Percentiles rank a stretch among this genome's conserved stretches.
phyloP scores from a whole-genome alignment of 306 rosid genomes.

The Arachis stenosperma region DNA sequence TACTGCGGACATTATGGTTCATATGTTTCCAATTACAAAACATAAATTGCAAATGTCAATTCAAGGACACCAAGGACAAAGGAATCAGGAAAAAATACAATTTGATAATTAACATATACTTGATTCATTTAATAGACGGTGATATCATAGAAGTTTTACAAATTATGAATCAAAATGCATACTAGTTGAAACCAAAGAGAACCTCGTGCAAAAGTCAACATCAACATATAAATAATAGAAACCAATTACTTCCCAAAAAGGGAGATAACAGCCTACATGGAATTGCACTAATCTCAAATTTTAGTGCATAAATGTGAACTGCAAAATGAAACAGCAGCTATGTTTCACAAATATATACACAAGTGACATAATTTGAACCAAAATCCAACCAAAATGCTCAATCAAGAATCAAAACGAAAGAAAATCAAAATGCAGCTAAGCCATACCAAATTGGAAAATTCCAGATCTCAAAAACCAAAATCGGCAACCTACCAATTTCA shows the following conservation, averaged over 20 bases:
- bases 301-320: neutral
- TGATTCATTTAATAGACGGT: neutral
- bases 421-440: neutral
- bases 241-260: neutral
- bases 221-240: neutral
- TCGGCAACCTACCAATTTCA: slow-evolving; percentile 5
- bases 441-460: neutral
- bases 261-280: slow-evolving; percentile 7
- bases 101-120: slow-evolving; percentile 6
- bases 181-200: neutral
- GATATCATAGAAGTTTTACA: slow-evolving; percentile 2
- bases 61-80: slow-evolving; percentile 27
- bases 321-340: slow-evolving; percentile 12
- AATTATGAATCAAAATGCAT: neutral
- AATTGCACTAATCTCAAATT: slow-evolving; percentile 19
- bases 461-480: slow-evolving; percentile 38
- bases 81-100: neutral
- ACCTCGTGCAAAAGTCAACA: neutral
- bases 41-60: slow-evolving; percentile 11
- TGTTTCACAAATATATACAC: neutral
- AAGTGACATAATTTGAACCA: neutral
- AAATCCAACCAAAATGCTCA: slow-evolving; percentile 25
- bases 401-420: neutral
- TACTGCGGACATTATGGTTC: neutral
- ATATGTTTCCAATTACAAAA: neutral